Evolutionary conservation across 371 early-diverging fungal species (phyloP).

Genomic region (Nematocida displodere): DNA sequence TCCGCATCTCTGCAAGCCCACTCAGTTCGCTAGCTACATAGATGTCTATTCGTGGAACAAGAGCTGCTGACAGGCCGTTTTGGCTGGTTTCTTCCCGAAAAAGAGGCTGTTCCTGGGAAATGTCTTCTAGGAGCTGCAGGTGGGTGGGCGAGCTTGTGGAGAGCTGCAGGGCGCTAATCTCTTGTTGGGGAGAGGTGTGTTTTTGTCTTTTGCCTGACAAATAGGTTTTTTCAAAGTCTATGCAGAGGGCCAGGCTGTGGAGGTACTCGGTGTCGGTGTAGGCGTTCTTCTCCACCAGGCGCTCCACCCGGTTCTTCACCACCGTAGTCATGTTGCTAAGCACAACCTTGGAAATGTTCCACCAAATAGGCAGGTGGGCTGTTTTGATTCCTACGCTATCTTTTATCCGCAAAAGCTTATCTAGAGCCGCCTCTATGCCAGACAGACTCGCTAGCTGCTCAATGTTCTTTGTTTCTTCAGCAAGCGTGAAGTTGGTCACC

Average conservation of each 20-base stretch:
- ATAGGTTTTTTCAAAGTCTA: conserved; percentile 45
- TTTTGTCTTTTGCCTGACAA: not conserved
- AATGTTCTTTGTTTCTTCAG: conserved; percentile 15
- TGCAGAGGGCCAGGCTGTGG: not conserved
- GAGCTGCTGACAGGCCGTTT: conserved; percentile 23
- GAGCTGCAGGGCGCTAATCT: conserved; percentile 9
- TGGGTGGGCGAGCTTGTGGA: conserved; percentile 25
- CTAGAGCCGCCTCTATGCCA: not conserved
- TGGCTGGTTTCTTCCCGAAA: conserved; percentile 23
- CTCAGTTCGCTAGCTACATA: conserved; percentile 23
- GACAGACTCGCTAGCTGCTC: conserved; percentile 25
- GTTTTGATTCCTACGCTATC: conserved; percentile 44
- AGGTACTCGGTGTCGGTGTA: conserved; percentile 24
- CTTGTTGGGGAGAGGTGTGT: not conserved
- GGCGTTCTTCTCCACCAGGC: conserved; percentile 10
- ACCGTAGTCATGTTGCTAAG: conserved; percentile 29
- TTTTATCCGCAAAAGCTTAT: conserved; percentile 30
- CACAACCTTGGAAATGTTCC: conserved; percentile 49
- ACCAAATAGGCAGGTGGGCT: conserved; percentile 51
- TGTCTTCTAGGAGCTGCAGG: conserved; percentile 39
- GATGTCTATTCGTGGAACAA: conserved; percentile 42
- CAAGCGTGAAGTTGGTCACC: conserved; percentile 43
- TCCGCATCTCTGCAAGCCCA: not conserved
- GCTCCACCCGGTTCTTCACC: conserved; percentile 41
- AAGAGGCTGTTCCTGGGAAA: conserved; percentile 32